Percentiles rank a stretch among this genome's conserved stretches.
Conservation (phyloP, 1,139 yeast genomes). For the Yueomyces sp. region DNA sequence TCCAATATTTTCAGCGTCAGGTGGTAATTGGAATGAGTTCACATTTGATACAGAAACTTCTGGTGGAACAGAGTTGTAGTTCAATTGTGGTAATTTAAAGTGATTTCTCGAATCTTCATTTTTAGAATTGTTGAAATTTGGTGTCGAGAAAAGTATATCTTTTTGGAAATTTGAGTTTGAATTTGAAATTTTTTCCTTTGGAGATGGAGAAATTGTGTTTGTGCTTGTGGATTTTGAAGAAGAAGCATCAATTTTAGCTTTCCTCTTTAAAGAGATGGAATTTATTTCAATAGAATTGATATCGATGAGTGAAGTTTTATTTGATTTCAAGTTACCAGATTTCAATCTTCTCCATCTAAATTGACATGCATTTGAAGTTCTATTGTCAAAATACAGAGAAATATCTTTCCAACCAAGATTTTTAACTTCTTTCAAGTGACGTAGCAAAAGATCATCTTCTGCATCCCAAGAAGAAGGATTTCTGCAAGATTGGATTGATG, state of each 20-base stretch:
- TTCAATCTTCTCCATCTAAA: constrained; percentile 66
- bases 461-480: constrained; percentile 72
- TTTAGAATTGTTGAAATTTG: background rate
- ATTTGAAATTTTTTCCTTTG: background rate
- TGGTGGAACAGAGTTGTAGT: background rate
- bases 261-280: background rate
- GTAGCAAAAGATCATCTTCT: constrained; percentile 52
- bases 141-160: background rate
- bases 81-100: background rate
- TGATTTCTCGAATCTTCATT: background rate
- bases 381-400: constrained; percentile 49
- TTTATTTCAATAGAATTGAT: constrained; percentile 4
- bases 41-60: background rate
- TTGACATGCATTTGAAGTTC: constrained; percentile 73
- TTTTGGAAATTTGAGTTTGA: background rate
- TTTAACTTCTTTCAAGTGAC: constrained; percentile 59
- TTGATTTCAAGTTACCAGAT: constrained; percentile 50
- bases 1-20: constrained; percentile 22
- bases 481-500: constrained; percentile 6
- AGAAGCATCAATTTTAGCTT: background rate
- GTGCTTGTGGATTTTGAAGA: background rate
- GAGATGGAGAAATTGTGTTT: background rate
- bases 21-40: background rate
- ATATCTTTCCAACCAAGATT: constrained; percentile 72
- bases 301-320: constrained; percentile 28